These are phyloP conservation scores for Phyllachora maydis DNA, from an alignment of 2,329 filamentous ascomycete genomes.

Conservation along the genomic window DNA sequence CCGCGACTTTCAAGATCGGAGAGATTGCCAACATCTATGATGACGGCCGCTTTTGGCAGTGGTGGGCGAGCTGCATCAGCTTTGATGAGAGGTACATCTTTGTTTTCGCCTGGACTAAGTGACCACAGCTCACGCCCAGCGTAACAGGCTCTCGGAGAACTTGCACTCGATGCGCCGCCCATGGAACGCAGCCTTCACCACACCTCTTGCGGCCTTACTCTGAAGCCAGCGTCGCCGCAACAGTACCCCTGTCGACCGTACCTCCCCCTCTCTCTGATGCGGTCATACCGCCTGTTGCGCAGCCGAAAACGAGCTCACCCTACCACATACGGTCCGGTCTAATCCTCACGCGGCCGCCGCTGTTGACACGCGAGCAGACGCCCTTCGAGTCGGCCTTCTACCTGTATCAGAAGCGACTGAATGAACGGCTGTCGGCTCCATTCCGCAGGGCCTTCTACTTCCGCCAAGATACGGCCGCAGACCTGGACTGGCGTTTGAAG, in stretches of 20 bases:
- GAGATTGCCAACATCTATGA: no score
- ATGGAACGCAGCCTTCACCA: slow-evolving; percentile 8
- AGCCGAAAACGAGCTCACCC: slow-evolving; percentile 5
- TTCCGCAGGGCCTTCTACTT: slow-evolving; percentile 91
- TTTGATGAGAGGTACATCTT: slow-evolving; percentile 25
- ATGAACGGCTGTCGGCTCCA: slow-evolving; percentile 73
- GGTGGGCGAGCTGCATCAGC: slow-evolving; percentile 26
- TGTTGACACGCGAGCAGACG: slow-evolving; percentile 66
- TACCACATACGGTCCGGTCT: slow-evolving; percentile 43
- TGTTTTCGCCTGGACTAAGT: no score
- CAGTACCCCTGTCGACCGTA: slow-evolving; percentile 3
- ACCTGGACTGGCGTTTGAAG: slow-evolving; percentile 82
- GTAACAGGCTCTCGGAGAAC: slow-evolving; percentile 9
- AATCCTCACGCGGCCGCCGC: slow-evolving; percentile 70
- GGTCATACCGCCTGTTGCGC: slow-evolving; percentile 6
- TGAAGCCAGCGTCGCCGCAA: slow-evolving; percentile 9
- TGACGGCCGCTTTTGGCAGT: slow-evolving; percentile 36
- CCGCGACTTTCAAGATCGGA: no score
- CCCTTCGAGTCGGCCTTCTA: slow-evolving; percentile 85
- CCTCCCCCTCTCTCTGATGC: not conserved
- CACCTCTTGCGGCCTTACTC: slow-evolving; percentile 13
- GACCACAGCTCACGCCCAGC: slow-evolving; percentile 5
- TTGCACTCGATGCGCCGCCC: slow-evolving; percentile 16
- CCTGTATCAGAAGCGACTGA: slow-evolving; percentile 93
- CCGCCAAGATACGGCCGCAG: slow-evolving; percentile 68